Evolutionary conservation across 345 rosid species (phyloP).

Genomic region (Eutrema heterophyllum): DNA sequence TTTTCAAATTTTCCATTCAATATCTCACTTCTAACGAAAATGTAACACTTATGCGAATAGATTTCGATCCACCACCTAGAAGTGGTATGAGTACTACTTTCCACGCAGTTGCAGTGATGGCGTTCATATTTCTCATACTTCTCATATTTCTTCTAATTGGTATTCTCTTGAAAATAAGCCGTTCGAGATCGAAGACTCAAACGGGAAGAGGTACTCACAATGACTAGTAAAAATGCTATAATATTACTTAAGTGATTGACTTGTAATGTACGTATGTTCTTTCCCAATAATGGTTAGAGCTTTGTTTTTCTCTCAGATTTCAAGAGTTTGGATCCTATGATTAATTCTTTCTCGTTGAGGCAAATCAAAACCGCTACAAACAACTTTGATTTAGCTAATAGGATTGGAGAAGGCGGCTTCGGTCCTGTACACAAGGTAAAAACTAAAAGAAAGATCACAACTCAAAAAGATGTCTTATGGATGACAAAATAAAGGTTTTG

Average conservation of each 20-base stretch:
- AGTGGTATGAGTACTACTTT: neutral
- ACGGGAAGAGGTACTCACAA: constrained; percentile 27
- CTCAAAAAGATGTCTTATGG: neutral
- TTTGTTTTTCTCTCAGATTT: constrained; percentile 20
- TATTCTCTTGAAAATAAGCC: constrained; percentile 36
- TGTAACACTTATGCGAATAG: neutral
- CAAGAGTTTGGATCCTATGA: constrained; percentile 27
- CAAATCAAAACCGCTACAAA: constrained; percentile 48
- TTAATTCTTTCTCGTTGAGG: constrained; percentile 38
- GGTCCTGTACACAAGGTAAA: constrained; percentile 58
- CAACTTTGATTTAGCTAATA: constrained; percentile 41
- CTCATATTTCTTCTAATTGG: constrained; percentile 19
- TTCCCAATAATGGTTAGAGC: neutral
- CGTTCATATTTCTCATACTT: neutral
- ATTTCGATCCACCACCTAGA: neutral
- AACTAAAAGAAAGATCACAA: neutral
- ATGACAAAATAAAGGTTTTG: neutral
- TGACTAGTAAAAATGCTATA: neutral
- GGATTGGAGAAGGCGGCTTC: constrained; percentile 63
- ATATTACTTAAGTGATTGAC: neutral
- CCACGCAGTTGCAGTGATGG: neutral
- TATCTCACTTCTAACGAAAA: neutral
- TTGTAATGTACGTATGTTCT: neutral
- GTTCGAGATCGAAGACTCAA: neutral
- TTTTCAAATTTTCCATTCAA: neutral